Percentiles rank a stretch among this genome's conserved stretches.
Evolutionary conservation across 2,329 filamentous ascomycete species (phyloP).

Genomic region (Pseudogymnoascus sp.): DNA sequence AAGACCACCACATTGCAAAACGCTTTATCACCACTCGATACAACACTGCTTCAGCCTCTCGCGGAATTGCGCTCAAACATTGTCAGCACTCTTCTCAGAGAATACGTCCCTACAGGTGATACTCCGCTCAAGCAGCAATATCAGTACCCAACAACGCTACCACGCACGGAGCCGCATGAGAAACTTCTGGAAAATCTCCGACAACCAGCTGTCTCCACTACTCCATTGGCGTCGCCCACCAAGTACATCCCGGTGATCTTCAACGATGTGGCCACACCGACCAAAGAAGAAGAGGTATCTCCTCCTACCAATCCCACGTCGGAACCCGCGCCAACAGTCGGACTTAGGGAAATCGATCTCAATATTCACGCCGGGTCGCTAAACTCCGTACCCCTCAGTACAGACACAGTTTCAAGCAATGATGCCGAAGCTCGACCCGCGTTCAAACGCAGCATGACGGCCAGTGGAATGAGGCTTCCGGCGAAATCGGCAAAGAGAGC

Average conservation of each 20-base stretch:
- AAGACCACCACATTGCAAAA: constrained; percentile 53
- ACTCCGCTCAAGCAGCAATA: constrained; percentile 80
- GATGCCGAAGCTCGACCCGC: background rate
- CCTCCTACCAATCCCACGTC: constrained; percentile 12
- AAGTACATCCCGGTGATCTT: constrained; percentile 33
- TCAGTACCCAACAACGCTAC: constrained; percentile 70
- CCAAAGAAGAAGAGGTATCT: constrained; percentile 13
- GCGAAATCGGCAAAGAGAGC: constrained; percentile 34
- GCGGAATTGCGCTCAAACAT: constrained; percentile 64
- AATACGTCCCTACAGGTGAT: constrained; percentile 78
- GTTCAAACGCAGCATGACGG: constrained; percentile 25
- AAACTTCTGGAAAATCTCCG: constrained; percentile 44
- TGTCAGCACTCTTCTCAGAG: constrained; percentile 55
- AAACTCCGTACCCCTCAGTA: constrained; percentile 10
- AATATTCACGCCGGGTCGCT: constrained; percentile 36
- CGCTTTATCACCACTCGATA: constrained; percentile 53
- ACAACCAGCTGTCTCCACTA: constrained; percentile 31
- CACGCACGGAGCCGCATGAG: constrained; percentile 62
- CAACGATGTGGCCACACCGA: constrained; percentile 24
- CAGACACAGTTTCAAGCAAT: background rate
- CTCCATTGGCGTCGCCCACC: constrained; percentile 18
- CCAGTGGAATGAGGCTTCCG: constrained; percentile 34
- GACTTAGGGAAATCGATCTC: constrained; percentile 44
- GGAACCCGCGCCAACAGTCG: constrained; percentile 31
- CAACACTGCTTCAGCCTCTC: constrained; percentile 62